Conservation (phyloP, 257 asterid genomes). For the Catharanthus roseus region DNA sequence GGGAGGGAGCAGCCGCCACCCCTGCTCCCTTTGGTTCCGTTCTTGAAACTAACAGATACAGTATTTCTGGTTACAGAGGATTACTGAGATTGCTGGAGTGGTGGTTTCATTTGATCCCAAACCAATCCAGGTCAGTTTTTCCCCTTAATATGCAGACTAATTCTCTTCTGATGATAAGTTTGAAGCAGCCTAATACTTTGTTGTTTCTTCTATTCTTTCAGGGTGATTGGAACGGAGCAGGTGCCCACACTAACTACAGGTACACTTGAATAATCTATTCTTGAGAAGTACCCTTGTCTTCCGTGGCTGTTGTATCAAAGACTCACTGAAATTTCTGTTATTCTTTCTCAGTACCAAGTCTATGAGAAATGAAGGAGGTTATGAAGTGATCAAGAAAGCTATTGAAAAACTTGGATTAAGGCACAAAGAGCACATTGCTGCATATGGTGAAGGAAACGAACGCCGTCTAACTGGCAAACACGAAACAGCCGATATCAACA, state of each 20-base stretch:
- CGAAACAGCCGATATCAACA: slow-evolving; percentile 69
- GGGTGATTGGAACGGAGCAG: slow-evolving; percentile 99
- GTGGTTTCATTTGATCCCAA: slow-evolving; percentile 91
- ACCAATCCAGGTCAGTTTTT: slow-evolving; percentile 54
- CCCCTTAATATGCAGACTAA: background rate
- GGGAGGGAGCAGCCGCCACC: background rate
- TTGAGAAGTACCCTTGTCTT: too few relatives aligned
- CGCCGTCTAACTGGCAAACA: slow-evolving; percentile 92
- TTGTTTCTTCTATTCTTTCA: slow-evolving; percentile 13
- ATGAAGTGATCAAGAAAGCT: slow-evolving; percentile 71
- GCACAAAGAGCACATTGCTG: slow-evolving; percentile 95
- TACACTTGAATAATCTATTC: slow-evolving; percentile 1
- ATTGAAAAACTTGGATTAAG: slow-evolving; percentile 63
- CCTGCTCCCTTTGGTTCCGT: background rate
- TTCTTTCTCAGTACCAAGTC: slow-evolving; percentile 68
- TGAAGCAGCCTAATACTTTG: background rate
- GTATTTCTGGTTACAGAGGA: slow-evolving; percentile 59
- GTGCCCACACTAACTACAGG: slow-evolving; percentile 95
- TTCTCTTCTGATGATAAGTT: background rate
- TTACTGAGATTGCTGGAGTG: slow-evolving; percentile 79
- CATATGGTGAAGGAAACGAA: slow-evolving; percentile 91
- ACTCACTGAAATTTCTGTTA: background rate
- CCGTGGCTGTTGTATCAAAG: too few relatives aligned
- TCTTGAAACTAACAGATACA: background rate
- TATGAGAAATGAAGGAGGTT: slow-evolving; percentile 79